phyloP scores from a whole-genome alignment of 225 moss, liverwort and hornwort genomes.

The Anthoceros angustus region DNA sequence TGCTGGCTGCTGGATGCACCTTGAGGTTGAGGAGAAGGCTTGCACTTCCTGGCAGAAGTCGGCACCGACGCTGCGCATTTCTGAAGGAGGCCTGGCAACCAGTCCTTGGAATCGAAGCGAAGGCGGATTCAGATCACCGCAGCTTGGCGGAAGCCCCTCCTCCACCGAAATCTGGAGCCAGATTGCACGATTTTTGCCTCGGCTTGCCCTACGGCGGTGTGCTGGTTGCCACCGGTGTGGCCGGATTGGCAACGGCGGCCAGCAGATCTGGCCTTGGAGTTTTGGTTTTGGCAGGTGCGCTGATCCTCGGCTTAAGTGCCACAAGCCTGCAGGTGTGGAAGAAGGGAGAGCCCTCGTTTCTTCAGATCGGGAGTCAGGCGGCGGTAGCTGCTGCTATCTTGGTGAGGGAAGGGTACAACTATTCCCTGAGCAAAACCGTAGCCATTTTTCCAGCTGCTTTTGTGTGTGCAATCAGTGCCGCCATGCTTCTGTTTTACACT shows the following conservation, averaged over 20 bases:
- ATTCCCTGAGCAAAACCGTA: not conserved
- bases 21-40: too few species aligned
- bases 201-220: not conserved
- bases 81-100: too few species aligned
- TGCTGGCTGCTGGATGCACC: too few species aligned
- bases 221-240: not conserved
- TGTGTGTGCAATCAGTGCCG: not conserved
- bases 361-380: not conserved
- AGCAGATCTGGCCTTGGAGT: slow-evolving; percentile 1
- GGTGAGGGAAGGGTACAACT: not conserved
- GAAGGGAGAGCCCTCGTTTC: not conserved
- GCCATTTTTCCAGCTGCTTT: not conserved
- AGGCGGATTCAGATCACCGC: too few species aligned
- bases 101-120: too few species aligned
- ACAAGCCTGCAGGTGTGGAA: slow-evolving; percentile 1
- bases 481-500: slow-evolving; percentile 2
- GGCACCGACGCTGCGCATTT: too few species aligned
- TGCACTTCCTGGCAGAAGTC: too few species aligned
- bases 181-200: not conserved
- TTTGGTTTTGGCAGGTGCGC: not conserved
- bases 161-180: not conserved
- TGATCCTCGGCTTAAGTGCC: not conserved
- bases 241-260: not conserved
- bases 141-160: too few species aligned
- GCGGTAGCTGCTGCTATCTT: not conserved